Base-by-base conservation (phyloP, 108 stramenopile genomes). In the Nannochloropsis salina region DNA sequence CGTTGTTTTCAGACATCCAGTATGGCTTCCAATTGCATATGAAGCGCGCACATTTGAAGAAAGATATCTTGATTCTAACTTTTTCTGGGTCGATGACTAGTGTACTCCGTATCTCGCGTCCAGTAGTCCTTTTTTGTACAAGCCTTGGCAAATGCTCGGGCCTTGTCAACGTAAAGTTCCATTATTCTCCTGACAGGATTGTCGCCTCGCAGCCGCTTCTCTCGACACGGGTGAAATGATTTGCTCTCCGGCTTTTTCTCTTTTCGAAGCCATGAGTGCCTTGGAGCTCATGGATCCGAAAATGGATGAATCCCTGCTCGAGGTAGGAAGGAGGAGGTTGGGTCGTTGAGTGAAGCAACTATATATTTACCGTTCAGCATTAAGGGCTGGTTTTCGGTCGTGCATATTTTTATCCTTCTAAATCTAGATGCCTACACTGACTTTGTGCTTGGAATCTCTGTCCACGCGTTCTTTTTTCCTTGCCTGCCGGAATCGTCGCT, bases 211-310 rank as follows among this genome's bases (percentile, higher is more conserved):
- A 43, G 92, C 93, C 43, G 82, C 86, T 12, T 88, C 91, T 42
- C 84, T 94, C 74, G 86, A 86, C 5, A 83, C 88, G 20, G 80
- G 84, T 21, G 83, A 92, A 86, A 83, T 94, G 31, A 90, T 91
- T 85, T 86, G 85, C 41, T 80, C 93, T 22, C 87, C 90, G 42
- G 79, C 90, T 10, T 94, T 96, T 82, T 88, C 85, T 83, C 85
- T 96, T 42, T 91, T 92, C 80, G 95, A 96, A 84, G 93, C 95
- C 89, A 96, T 96, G 95, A 88, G 93, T 5, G 95, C 95, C 12
- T 84, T 94, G 47, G 95, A 96, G 86, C 40, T 96, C 11, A 92
- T 94, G 86, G 95, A 96, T 81, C 83, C 83, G 21, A 93, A 93
- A 74, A 95, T 95, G 94, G 95, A 96, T 87, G 94, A 74, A 74